Evolutionary conservation across 352 stramenopile genomes (phyloP), one percentile per base, ranked within the genome.

Genomic region (Phytophthora uliginosa): DNA sequence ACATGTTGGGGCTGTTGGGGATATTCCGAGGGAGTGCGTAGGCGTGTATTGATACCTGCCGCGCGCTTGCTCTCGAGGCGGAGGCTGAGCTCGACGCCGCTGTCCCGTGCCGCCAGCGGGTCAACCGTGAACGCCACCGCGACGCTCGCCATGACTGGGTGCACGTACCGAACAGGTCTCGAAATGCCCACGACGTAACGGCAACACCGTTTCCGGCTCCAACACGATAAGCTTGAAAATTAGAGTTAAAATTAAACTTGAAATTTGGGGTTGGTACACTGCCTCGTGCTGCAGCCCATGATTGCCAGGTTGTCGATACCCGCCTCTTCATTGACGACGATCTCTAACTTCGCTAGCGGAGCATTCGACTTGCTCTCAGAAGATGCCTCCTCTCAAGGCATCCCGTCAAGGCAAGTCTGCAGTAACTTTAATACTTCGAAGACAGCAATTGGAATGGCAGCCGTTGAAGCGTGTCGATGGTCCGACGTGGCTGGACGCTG

Each of bases 111-210:
- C 4, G 50, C 54, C 7, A 76, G n/a, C 1, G 63, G 52, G 34
- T 77, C 61, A 7, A 73, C 62, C 7, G 72, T 64, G 31, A 83
- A 68, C 17, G 70, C 50, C 12, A 76, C 52, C 10, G 72, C 71
- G 52, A 59, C 53, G 47, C 72, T 70, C 28, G 69, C 58, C 76
- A 83, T 83, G 18, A 52, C 22, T 12, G 24, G 55, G n/a, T 59
- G 57, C 50, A 59, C 54, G 12, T 24, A 48, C 36, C 31, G 51
- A 71, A 13, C 7, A n/a, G 53, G 63, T 65, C 26, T 69, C 34
- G 40, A 18, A 60, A 52, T 28, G 58, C 38, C 31, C 36, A 54
- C 59, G 54, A 74, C 50, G 71, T 66, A 66, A 66, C 70, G 58
- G 52, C 57, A 36, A 48, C 51, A 48, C 56, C 42, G 17, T 59